Base-by-base conservation (phyloP, 2,329 filamentous ascomycete genomes). In the Fusarium equiseti region DNA sequence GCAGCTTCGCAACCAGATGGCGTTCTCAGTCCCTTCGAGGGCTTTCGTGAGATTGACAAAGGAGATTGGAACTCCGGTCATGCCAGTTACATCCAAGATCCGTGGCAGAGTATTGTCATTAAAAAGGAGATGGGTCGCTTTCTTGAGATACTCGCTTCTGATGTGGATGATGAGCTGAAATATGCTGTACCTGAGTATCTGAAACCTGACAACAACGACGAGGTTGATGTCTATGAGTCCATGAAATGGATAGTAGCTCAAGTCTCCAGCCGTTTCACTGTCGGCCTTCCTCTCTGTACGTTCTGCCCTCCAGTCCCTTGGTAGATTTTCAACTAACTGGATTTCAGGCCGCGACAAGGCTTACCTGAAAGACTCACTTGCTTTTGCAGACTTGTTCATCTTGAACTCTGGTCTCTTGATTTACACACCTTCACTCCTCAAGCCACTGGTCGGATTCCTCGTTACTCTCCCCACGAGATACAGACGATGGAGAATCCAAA, bases 31-130 rank as follows among this genome's bases (percentile, higher is more conserved):
- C 71, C 78, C 1, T 54, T 51, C 4, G 73, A 81, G 15, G 81
- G 82, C 0, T 81, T 83, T 45, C 73, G 75, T 3, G 81, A 84
- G 16, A 68, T 81, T 4, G 78, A 83, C 11, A 80, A 82, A 50
- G 73, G 78, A 3, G 71, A 75, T 15, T 81, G 81, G 66, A 81
- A 78, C 6, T 71, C 83, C 3, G 83, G 83, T 0, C 74, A 82
- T 50, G 63, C 66, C 0, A 74, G 76, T 27, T 77, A 79, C 6
- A 75, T 79, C 7, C 40, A 49, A 6, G 81, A 84, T 44, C 71
- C 77, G 0, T 81, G 82, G 78, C 80, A 80, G 42, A 79, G 77
- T 1, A 49, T 68, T 18, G 60, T 81, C 2, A 75, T 82, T 55
- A 81, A 80, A 70, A 79, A 73, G 7, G 78, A 82, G 8, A 61